Conservation (phyloP, 2,329 filamentous ascomycete species). For the Thielaviopsis musarum region DNA sequence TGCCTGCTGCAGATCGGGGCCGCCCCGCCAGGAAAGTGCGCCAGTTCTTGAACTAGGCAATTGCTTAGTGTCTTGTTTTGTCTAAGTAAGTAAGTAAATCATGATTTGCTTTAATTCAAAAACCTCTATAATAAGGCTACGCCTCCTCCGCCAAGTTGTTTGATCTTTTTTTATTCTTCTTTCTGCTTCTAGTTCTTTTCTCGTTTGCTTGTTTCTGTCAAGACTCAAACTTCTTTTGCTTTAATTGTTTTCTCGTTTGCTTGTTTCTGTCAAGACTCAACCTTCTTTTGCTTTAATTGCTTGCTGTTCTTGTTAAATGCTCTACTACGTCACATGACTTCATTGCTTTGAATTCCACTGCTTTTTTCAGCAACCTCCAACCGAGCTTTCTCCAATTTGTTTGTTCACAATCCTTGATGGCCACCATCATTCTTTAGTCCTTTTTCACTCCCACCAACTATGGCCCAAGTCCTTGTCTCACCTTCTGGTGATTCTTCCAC, state of each 20-base stretch:
- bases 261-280: background rate
- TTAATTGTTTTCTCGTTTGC: background rate
- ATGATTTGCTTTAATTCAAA: background rate
- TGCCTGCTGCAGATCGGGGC: background rate
- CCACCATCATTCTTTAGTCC: background rate
- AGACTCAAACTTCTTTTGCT: background rate
- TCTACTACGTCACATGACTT: background rate
- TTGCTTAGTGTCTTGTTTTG: background rate
- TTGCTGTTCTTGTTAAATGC: background rate
- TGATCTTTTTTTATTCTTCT: background rate
- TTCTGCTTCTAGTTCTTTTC: background rate
- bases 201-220: background rate
- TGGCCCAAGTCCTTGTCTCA: conserved; percentile 2
- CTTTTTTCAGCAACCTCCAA: background rate
- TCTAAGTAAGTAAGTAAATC: background rate
- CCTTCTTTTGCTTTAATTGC: background rate
- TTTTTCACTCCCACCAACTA: background rate
- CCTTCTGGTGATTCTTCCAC: background rate
- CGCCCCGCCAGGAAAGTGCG: background rate
- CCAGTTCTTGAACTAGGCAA: background rate
- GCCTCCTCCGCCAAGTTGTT: background rate
- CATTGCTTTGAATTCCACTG: background rate
- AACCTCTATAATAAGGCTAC: background rate
- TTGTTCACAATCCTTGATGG: background rate
- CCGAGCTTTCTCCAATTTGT: background rate